These are phyloP conservation scores for Diplotaxis tenuifolia DNA, from an alignment of 345 rosid species.

Conservation along the genomic window DNA sequence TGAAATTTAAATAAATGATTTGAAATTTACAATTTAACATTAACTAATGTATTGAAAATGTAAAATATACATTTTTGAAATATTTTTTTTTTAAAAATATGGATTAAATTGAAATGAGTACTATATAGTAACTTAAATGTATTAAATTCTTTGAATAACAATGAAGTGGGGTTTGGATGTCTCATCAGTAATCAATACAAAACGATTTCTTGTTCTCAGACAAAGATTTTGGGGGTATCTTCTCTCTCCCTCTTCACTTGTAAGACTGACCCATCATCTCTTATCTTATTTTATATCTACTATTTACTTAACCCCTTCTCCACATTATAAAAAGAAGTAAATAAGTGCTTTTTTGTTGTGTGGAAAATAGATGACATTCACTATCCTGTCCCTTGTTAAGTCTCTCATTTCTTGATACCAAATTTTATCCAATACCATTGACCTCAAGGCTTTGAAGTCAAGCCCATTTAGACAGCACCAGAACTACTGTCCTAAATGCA, in stretches of 20 bases:
- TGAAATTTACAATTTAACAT: no score
- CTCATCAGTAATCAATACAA: conserved; percentile 10
- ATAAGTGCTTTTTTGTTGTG: not conserved
- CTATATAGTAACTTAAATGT: not conserved
- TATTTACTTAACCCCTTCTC: conserved; percentile 6
- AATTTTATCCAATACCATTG: no score
- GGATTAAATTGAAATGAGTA: no score
- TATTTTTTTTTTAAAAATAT: no score
- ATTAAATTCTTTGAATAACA: not conserved
- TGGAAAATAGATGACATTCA: not conserved
- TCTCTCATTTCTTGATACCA: not conserved
- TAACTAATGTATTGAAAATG: no score
- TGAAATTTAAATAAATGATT: no score
- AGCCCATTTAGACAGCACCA: not conserved
- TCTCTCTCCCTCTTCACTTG: conserved; percentile 29
- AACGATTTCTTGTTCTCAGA: conserved; percentile 47
- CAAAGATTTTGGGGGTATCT: conserved; percentile 58
- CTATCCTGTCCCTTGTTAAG: not conserved
- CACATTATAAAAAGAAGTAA: not conserved
- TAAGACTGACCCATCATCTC: conserved; percentile 20
- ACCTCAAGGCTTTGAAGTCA: conserved; percentile 4
- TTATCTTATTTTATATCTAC: conserved; percentile 19
- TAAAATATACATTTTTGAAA: no score
- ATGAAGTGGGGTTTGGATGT: conserved; percentile 15
- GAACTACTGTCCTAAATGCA: not conserved